Evolutionary conservation across 2,329 filamentous ascomycete species (phyloP).

Genomic region (Monosporascus sp.): DNA sequence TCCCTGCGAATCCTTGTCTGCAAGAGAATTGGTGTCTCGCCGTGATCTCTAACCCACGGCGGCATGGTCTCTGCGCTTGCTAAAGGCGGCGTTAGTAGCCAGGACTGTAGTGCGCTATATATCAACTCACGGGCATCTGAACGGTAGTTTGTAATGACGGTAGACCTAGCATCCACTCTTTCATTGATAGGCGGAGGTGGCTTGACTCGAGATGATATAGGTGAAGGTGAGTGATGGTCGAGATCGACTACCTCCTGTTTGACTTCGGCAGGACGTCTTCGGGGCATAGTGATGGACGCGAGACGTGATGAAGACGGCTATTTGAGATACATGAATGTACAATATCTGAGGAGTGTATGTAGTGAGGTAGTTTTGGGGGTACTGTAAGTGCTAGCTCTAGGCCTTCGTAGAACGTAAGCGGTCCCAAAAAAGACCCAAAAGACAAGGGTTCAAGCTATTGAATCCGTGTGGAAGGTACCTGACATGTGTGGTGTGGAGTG

Average conservation of each 20-base stretch:
- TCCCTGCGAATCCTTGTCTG: slow-evolving; percentile 15
- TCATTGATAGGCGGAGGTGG: neutral
- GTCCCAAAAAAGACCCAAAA: too few relatives aligned
- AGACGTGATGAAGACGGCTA: too few relatives aligned
- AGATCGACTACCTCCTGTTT: neutral
- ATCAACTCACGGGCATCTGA: slow-evolving; percentile 2
- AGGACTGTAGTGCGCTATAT: neutral
- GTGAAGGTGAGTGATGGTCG: neutral
- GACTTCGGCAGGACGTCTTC: neutral
- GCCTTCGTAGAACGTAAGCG: too few relatives aligned
- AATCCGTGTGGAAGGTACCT: too few relatives aligned
- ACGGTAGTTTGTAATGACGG: neutral
- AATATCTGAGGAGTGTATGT: too few relatives aligned
- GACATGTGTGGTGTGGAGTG: too few relatives aligned
- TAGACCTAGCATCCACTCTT: neutral
- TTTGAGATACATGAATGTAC: too few relatives aligned
- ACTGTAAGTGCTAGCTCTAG: too few relatives aligned
- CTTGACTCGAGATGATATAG: neutral
- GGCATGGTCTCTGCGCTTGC: slow-evolving; percentile 20
- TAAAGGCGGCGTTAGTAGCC: slow-evolving; percentile 4
- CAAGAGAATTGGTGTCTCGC: slow-evolving; percentile 20
- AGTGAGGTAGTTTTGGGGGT: too few relatives aligned
- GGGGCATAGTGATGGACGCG: neutral
- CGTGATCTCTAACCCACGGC: slow-evolving; percentile 11
- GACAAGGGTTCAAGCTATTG: too few relatives aligned